These are phyloP conservation scores for Lumnitzera littorea DNA, from an alignment of 345 rosid genomes.

Conservation along the genomic window DNA sequence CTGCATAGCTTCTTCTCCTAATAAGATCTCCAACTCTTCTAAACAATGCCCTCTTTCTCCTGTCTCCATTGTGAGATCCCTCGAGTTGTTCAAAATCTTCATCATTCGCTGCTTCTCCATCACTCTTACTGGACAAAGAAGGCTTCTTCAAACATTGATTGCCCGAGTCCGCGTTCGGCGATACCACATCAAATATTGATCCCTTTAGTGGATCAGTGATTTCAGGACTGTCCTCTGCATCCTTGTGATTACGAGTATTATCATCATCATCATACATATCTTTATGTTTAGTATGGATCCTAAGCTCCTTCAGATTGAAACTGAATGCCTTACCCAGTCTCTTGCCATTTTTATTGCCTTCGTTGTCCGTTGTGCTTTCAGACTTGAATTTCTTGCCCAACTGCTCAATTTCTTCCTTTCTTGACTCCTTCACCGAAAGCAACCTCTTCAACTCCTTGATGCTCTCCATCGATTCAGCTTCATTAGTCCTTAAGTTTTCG, in stretches of 20 bases:
- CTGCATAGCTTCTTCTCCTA: conserved; percentile 34
- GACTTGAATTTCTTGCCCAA: neutral
- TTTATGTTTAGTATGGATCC: conserved; percentile 32
- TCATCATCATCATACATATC: conserved; percentile 12
- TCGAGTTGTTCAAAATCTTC: conserved; percentile 50
- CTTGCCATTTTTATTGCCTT: conserved; percentile 15
- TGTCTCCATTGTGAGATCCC: conserved; percentile 39
- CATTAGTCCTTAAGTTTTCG: conserved; percentile 52
- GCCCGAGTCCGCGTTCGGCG: conserved; percentile 26
- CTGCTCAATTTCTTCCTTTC: neutral
- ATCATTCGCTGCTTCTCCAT: conserved; percentile 24
- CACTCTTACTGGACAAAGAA: conserved; percentile 27
- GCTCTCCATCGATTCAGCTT: conserved; percentile 45
- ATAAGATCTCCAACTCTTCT: conserved; percentile 65
- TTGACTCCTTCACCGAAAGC: conserved; percentile 20
- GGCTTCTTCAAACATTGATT: conserved; percentile 37
- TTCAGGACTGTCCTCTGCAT: conserved; percentile 13
- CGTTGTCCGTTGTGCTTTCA: neutral
- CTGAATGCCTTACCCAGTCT: conserved; percentile 38
- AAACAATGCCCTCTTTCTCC: conserved; percentile 67
- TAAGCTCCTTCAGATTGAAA: conserved; percentile 45
- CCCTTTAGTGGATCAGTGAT: conserved; percentile 49
- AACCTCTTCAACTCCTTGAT: conserved; percentile 52
- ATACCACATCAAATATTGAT: conserved; percentile 61
- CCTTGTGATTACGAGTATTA: conserved; percentile 9